These are phyloP conservation scores for Rutstroemia sydowiana DNA, from an alignment of 2,329 filamentous ascomycete genomes.

Conservation along the genomic window DNA sequence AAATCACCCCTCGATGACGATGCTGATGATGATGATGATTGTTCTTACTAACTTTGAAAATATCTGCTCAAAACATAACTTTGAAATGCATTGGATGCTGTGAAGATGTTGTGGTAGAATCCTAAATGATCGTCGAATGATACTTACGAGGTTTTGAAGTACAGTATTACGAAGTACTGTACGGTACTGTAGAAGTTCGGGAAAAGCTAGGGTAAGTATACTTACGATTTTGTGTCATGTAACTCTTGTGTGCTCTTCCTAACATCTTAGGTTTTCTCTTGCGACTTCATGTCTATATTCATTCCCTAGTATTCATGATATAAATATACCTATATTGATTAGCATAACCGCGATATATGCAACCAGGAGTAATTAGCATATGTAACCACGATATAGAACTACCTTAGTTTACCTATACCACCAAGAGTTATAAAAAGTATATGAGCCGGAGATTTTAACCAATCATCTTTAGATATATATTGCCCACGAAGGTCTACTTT, in stretches of 20 bases:
- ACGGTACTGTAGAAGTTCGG: background rate
- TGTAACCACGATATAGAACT: no score
- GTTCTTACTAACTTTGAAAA: background rate
- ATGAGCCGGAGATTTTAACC: slow-evolving; percentile 1
- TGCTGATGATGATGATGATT: background rate
- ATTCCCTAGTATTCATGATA: background rate
- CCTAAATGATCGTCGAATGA: slow-evolving; percentile 1
- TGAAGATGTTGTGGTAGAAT: background rate
- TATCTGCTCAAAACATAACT: background rate
- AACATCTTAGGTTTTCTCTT: slow-evolving; percentile 5
- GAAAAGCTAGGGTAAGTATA: background rate
- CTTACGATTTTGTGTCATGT: background rate
- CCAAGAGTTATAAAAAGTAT: no score
- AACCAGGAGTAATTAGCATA: background rate
- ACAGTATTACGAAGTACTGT: background rate
- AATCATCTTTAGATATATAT: background rate
- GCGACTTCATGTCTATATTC: background rate
- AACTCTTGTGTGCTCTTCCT: slow-evolving; percentile 1
- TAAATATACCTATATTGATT: background rate
- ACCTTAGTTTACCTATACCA: no score
- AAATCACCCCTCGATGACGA: background rate
- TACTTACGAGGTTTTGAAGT: background rate
- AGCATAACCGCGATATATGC: background rate
- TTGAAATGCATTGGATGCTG: background rate
- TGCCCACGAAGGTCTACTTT: background rate